These are phyloP conservation scores for Barnettozyma pratensis DNA, from an alignment of 805 yeast species.

Conservation along the genomic window DNA sequence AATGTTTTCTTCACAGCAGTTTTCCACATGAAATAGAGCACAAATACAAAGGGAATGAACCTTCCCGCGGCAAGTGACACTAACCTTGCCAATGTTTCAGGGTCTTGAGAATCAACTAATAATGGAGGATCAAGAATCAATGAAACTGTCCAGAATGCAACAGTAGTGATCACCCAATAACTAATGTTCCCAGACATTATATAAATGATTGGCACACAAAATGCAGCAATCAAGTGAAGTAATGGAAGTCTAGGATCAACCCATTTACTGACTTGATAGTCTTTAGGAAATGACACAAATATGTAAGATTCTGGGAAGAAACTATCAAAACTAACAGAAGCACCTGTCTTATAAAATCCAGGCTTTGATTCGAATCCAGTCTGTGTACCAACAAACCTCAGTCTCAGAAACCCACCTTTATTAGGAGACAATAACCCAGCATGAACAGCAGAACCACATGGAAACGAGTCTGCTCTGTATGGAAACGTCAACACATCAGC, in stretches of 20 bases:
- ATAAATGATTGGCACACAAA: conserved; percentile 60
- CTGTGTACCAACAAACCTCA: conserved; percentile 51
- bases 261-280: conserved; percentile 40
- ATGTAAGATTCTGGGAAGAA: conserved; percentile 70
- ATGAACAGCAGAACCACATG: conserved; percentile 88
- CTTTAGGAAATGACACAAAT: conserved; percentile 40
- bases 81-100: conserved; percentile 51
- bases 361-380: conserved; percentile 39
- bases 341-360: conserved; percentile 49
- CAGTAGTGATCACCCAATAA: conserved; percentile 54
- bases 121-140: conserved; percentile 77
- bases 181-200: conserved; percentile 40
- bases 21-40: conserved; percentile 65
- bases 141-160: conserved; percentile 83
- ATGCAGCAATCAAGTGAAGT: conserved; percentile 37
- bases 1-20: conserved; percentile 47
- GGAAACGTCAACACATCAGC: conserved; percentile 41
- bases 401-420: conserved; percentile 71
- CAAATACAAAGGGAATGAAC: conserved; percentile 67
- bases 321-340: conserved; percentile 63
- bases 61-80: conserved; percentile 69
- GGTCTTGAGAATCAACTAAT: conserved; percentile 45
- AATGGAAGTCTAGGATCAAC: conserved; percentile 55
- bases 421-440: conserved; percentile 70
- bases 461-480: conserved; percentile 82